Percentiles rank a stretch among this genome's conserved stretches.
Evolutionary conservation across 73 alveolate species (phyloP).

Genomic region (Tetrahymena elliotti): DNA sequence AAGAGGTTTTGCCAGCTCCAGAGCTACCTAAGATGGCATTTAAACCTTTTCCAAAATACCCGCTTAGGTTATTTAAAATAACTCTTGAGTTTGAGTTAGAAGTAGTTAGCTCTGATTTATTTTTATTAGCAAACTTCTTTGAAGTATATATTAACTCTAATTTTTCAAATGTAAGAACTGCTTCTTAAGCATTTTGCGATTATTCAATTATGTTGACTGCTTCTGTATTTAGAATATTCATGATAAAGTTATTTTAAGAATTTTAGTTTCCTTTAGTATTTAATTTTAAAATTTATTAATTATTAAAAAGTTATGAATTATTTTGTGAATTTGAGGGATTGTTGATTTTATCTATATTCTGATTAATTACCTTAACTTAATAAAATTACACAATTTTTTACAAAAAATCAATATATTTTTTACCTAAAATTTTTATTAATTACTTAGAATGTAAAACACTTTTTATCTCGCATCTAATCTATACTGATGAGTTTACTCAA

Average conservation of each 20-base stretch:
- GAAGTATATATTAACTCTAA: not conserved
- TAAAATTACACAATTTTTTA: not conserved
- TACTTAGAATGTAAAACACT: not conserved
- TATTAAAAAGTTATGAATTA: not conserved
- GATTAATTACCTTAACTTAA: not conserved
- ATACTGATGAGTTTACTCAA: not conserved
- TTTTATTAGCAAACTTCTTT: not conserved
- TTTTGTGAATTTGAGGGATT: not conserved
- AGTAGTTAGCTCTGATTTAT: not conserved
- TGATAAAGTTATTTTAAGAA: not conserved
- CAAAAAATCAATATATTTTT: not conserved
- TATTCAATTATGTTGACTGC: not conserved
- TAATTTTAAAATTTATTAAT: not conserved
- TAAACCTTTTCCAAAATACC: not conserved
- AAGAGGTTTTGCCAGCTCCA: not conserved
- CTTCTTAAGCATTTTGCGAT: not conserved
- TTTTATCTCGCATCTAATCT: not conserved
- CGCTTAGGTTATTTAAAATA: not conserved
- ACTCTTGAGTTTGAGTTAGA: not conserved
- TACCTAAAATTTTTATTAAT: not conserved
- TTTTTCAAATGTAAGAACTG: not conserved
- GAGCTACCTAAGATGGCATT: not conserved
- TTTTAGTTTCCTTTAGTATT: not conserved
- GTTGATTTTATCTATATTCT: not conserved
- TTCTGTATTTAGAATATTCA: not conserved